Evolutionary conservation across 106 monocot species (phyloP).

Genomic region (Platanthera guangdongensis): DNA sequence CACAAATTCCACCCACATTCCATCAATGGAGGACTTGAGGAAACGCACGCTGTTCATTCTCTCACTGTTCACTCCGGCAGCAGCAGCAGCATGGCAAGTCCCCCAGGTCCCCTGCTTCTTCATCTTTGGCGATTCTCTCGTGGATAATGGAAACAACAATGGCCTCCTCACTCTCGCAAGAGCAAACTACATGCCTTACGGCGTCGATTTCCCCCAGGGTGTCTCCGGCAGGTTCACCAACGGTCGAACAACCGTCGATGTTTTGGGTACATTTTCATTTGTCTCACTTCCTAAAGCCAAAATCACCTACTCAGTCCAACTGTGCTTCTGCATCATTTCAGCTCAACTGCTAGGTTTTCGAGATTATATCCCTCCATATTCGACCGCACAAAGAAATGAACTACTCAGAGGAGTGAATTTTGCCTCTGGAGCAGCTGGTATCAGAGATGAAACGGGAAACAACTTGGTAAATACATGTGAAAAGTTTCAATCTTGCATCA

Average conservation of each 20-base stretch:
- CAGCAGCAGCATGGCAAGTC: constrained; percentile 6
- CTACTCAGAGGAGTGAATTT: constrained; percentile 52
- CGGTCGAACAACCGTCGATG: constrained; percentile 58
- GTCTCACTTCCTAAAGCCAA: not conserved
- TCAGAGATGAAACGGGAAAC: constrained; percentile 62
- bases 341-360: constrained; percentile 60
- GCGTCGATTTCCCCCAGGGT: constrained; percentile 65
- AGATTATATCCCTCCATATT: constrained; percentile 49
- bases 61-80: not conserved
- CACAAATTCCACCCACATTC: not conserved
- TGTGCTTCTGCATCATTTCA: constrained; percentile 3
- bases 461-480: constrained; percentile 38
- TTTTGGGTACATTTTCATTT: constrained; percentile 31
- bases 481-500: not conserved
- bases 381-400: constrained; percentile 11
- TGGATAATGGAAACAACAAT: constrained; percentile 93
- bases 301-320: not conserved
- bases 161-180: constrained; percentile 53
- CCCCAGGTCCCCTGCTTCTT: constrained; percentile 71
- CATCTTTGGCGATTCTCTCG: constrained; percentile 82
- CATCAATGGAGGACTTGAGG: not conserved
- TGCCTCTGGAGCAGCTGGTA: constrained; percentile 75
- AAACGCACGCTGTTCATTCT: constrained; percentile 5
- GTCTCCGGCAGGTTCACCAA: constrained; percentile 75
- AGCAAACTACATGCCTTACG: constrained; percentile 83